Evolutionary conservation across 805 yeast genomes (phyloP), one percentile per base, ranked within the genome.

Genomic region (Lipomyces chichibuensis): DNA sequence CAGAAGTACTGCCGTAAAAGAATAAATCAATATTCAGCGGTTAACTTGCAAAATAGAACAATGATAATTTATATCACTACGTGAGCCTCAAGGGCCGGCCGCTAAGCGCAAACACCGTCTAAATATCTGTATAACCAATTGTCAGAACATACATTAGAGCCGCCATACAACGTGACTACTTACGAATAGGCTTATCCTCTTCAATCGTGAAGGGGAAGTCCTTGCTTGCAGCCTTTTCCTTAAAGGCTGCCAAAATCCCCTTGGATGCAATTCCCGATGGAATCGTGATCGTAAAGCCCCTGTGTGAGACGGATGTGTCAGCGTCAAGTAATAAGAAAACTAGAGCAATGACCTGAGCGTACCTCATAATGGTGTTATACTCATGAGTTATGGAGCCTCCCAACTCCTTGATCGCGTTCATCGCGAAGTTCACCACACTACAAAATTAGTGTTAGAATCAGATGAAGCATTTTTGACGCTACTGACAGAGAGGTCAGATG

Each of bases 321-420:
- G 52, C 32, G 46, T 29, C 32, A 23, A 46, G 5, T n/a, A 17
- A 25, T 29, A 5, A 37, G 27, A 5, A 13, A 35, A 32, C 7
- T 29, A 29, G 7, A 60, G 9, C 7, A 52, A 14, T 1, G 7
- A 14, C 61, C 14, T 14, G 20, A 14, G n/a, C 70, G 13, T 53
- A 66, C 70, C 53, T 66, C 37, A 67, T 25, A n/a, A 67, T 39
- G 32, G 70, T 60, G 29, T 51, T 58, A 43, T 69, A 67, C 60
- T 67, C 63, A 37, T 67, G 65, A 13, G 70, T 67, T 11, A 67
- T 53, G 58, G 63, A 43, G 33, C 71, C 71, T 13, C 71, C 71
- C 39, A 62, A 33, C 43, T 57, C 57, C 49, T 52, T 65, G 55
- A 67, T 58, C 53, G 60, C 55, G 4, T 54, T 52, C 57, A 67